Base-by-base conservation (phyloP, 2,329 filamentous ascomycete species). In the Dactylellina leptospora region DNA sequence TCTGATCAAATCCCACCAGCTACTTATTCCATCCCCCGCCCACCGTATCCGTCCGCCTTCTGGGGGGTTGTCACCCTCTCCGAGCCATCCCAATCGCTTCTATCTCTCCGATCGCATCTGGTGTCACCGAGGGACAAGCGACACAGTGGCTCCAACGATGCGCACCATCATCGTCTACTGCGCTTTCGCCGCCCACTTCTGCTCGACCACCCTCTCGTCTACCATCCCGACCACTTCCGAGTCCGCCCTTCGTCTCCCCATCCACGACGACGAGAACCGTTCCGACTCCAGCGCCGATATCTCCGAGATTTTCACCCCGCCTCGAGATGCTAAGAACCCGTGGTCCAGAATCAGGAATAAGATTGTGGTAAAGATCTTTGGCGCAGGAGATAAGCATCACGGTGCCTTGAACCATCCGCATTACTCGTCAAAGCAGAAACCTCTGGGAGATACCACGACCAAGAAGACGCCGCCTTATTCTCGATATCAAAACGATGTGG, bases 401-500 rank as follows among this genome's bases (percentile, higher is more conserved):
- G 70, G 55, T 36, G 42, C 70, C 16, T 50, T 54, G 72, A 71
- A 75, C 74, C 60, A 77, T 74, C 70, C 73, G 74, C 71, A 77
- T 33, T 59, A 71, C 44, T 51, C 75, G 11, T 64, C 68, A 30
- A 40, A 47, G 18, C 74, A 75, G 16, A 75, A 69, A 23, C 59
- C 74, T 20, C 36, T 72, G 8, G 47, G 45, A n/a, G 33, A 64
- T 62, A 11, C 11, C 1, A 30, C 55, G 54, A 56, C 11, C 18
- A 56, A 64, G 25, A 47, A 47, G 30, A 22, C 38, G 4, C 16
- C 50, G 18, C 59, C 50, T 6, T 71, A 75, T 28, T 74, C 74
- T 13, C 75, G 82, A 74, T 96, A 96, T 79, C 86, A 87, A 73
- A 86, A 89, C 74, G 88, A 97, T 79, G 84, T 96, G n/a, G 92